Evolutionary conservation across 1,139 yeast genomes (phyloP).

Genomic region (Saccharomyces hybrid): DNA sequence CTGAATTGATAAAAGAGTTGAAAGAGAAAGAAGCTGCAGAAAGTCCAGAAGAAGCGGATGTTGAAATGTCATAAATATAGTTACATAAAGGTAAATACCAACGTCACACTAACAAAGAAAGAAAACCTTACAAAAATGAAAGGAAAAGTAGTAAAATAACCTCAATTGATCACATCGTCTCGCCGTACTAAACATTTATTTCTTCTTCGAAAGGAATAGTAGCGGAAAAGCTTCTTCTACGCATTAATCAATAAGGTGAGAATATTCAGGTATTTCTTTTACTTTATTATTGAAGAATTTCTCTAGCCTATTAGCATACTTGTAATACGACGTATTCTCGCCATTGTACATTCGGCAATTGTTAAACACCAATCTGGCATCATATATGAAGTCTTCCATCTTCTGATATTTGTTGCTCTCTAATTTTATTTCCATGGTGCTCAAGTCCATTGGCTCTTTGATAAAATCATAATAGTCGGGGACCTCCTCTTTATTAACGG

Average conservation of each 20-base stretch:
- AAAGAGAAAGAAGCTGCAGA: conserved; percentile 63
- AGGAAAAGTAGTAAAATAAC: neutral
- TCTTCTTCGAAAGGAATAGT: neutral
- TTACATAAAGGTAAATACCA: conserved; percentile 7
- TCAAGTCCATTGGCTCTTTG: conserved; percentile 97
- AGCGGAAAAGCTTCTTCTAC: neutral
- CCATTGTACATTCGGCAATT: conserved; percentile 88
- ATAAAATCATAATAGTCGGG: conserved; percentile 95
- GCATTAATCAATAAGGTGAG: conserved; percentile 33
- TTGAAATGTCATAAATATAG: conserved; percentile 26
- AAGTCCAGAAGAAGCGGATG: conserved; percentile 27
- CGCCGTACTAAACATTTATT: neutral
- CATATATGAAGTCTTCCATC: conserved; percentile 87
- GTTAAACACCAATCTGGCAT: conserved; percentile 75
- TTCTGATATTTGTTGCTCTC: conserved; percentile 88
- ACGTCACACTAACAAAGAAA: conserved; percentile 1
- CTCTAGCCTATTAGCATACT: conserved; percentile 86
- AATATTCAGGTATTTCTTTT: conserved; percentile 52
- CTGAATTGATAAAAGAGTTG: conserved; percentile 66
- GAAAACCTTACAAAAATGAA: neutral
- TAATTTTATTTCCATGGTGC: conserved; percentile 89
- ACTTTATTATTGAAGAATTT: conserved; percentile 76
- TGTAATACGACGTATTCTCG: conserved; percentile 83
- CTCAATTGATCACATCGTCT: neutral
- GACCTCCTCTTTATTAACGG: conserved; percentile 90